Conservation (phyloP, 2,329 filamentous ascomycete species). For the Phialophora expanda region DNA sequence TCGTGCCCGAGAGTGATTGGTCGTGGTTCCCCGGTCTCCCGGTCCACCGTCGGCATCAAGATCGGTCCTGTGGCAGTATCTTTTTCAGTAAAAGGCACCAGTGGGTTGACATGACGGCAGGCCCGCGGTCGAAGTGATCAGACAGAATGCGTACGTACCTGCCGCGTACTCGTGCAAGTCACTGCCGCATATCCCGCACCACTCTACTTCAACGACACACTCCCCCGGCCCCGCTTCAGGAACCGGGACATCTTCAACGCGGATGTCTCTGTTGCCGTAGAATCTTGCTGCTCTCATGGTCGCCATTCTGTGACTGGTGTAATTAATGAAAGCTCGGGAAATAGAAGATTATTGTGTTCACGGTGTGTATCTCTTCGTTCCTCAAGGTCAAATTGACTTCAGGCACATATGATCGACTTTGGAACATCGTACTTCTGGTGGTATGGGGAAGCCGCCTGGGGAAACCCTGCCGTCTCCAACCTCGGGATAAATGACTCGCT, state of each 20-base stretch:
- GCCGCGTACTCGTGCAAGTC: slow-evolving; percentile 54
- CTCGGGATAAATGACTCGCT: background rate
- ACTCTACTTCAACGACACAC: slow-evolving; percentile 45
- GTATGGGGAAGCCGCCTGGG: background rate
- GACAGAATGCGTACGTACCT: slow-evolving; percentile 8
- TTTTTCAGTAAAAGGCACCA: background rate
- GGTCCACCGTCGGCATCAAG: slow-evolving; percentile 42
- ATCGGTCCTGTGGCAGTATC: background rate
- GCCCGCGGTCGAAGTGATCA: background rate
- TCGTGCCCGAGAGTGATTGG: slow-evolving; percentile 61
- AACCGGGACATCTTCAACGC: slow-evolving; percentile 50
- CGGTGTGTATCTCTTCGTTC: background rate
- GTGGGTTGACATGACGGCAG: background rate
- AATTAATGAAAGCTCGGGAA: background rate
- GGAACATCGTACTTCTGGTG: background rate
- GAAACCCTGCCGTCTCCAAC: slow-evolving; percentile 5
- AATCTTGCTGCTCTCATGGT: slow-evolving; percentile 54
- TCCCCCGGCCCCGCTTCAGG: slow-evolving; percentile 48
- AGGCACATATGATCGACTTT: background rate
- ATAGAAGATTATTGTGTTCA: background rate
- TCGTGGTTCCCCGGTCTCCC: slow-evolving; percentile 56
- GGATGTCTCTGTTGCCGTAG: slow-evolving; percentile 50
- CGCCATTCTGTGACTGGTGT: background rate
- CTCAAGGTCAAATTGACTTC: background rate
- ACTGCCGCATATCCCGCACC: slow-evolving; percentile 41